These are phyloP conservation scores for Zoysia matrella DNA, from an alignment of 202 grass and related monocot genomes.

Conservation along the genomic window DNA sequence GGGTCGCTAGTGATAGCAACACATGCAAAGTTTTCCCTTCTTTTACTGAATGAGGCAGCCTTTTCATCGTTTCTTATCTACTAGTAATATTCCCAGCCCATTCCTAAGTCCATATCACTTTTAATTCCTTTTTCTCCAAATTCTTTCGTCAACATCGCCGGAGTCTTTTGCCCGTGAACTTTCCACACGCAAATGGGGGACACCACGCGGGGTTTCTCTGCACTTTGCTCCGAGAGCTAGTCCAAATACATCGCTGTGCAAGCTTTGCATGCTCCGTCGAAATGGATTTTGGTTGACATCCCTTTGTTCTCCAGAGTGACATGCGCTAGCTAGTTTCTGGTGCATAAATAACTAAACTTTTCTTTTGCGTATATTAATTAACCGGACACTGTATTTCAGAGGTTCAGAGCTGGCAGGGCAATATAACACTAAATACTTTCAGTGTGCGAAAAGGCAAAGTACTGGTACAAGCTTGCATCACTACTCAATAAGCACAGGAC, in stretches of 20 bases:
- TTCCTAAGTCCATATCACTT: slow-evolving; percentile 26
- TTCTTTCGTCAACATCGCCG: slow-evolving; percentile 32
- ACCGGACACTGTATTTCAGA: too few species aligned
- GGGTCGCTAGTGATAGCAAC: slow-evolving; percentile 5
- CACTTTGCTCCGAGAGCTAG: background rate
- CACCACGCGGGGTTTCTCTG: background rate
- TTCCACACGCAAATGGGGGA: slow-evolving; percentile 4
- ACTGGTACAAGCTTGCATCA: background rate
- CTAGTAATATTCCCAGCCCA: background rate
- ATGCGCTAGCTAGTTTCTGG: background rate
- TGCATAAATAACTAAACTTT: background rate
- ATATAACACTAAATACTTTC: background rate
- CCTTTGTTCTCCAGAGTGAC: slow-evolving; percentile 36
- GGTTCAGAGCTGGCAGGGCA: background rate
- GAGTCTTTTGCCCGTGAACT: background rate
- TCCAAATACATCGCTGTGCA: slow-evolving; percentile 24
- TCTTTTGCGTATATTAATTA: too few species aligned
- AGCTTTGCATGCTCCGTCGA: background rate
- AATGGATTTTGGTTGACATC: slow-evolving; percentile 9
- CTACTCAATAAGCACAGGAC: slow-evolving; percentile 28
- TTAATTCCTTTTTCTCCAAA: background rate
- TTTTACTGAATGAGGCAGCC: slow-evolving; percentile 1
- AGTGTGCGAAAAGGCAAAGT: background rate
- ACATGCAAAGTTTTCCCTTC: slow-evolving; percentile 25
- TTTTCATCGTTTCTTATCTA: slow-evolving; percentile 3